Evolutionary conservation across 352 stramenopile species (phyloP).

Genomic region (Globisporangium canariense): DNA sequence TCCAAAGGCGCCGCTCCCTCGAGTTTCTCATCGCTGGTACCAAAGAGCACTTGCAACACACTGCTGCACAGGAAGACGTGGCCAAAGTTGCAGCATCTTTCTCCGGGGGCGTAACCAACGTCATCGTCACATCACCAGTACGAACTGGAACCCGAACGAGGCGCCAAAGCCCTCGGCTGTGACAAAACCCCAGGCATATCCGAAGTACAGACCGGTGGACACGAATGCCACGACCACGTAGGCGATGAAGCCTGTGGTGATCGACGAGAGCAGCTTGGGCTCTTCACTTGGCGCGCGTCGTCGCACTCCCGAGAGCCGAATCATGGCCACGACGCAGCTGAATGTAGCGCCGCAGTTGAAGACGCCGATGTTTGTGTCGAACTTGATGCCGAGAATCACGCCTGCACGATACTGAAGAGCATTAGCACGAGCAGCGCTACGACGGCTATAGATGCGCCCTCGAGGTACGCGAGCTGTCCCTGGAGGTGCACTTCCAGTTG

Average conservation of each 20-base stretch:
- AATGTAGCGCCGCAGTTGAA: constrained; percentile 40
- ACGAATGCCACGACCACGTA: constrained; percentile 26
- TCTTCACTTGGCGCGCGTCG: not conserved
- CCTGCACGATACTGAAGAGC: constrained; percentile 35
- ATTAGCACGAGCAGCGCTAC: constrained; percentile 17
- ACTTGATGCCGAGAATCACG: constrained; percentile 27
- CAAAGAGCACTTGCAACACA: too few relatives aligned
- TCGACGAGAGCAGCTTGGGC: constrained; percentile 28
- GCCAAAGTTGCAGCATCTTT: too few relatives aligned
- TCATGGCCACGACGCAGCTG: constrained; percentile 41
- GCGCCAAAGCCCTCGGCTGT: constrained; percentile 33
- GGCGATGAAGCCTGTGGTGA: constrained; percentile 25
- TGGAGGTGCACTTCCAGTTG: not conserved
- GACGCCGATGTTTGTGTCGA: constrained; percentile 39
- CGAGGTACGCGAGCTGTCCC: not conserved
- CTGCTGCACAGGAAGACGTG: too few relatives aligned
- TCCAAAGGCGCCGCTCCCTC: too few relatives aligned
- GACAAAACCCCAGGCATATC: constrained; percentile 29
- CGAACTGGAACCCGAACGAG: constrained; percentile 37
- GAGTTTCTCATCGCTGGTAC: too few relatives aligned
- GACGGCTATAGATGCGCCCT: not conserved
- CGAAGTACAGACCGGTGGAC: constrained; percentile 24
- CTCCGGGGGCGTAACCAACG: too few relatives aligned
- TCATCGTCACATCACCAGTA: constrained; percentile 32
- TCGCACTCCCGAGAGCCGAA: constrained; percentile 27